A percentile compares a stretch with the other conserved stretches of the same genome.
These are phyloP conservation scores for Fraxinus quadrangulata DNA, from an alignment of 257 asterid genomes.

Conservation along the genomic window DNA sequence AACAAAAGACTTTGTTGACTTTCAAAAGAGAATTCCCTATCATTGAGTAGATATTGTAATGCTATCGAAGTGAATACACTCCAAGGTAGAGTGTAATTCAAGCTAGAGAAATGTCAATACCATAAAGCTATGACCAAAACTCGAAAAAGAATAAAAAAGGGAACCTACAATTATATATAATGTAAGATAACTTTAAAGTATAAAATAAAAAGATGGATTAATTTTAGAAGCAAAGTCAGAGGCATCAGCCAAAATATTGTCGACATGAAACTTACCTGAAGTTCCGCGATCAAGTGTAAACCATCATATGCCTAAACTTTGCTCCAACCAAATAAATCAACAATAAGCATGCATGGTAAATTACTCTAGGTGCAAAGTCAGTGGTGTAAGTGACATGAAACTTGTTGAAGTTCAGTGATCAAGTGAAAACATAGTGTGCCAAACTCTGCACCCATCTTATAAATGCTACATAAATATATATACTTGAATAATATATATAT, in stretches of 20 bases:
- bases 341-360: not conserved
- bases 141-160: not conserved
- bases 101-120: not conserved
- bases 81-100: not conserved
- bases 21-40: not conserved
- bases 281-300: conserved; percentile 97
- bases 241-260: conserved; percentile 70
- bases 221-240: conserved; percentile 37
- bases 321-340: conserved; percentile 29
- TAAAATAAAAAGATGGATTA: not conserved
- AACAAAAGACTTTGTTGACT: not conserved
- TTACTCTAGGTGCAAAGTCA: not conserved
- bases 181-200: not conserved
- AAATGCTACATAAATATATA: not conserved
- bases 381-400: no score
- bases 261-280: conserved; percentile 83
- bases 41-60: not conserved
- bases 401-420: not conserved
- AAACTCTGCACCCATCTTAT: not conserved
- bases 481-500: conserved; percentile 9
- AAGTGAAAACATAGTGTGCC: not conserved
- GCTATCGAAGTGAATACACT: not conserved
- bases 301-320: conserved; percentile 73
- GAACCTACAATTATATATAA: not conserved
- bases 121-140: not conserved